Evolutionary conservation across 345 rosid species (phyloP).

Genomic region (Populus nigra): DNA sequence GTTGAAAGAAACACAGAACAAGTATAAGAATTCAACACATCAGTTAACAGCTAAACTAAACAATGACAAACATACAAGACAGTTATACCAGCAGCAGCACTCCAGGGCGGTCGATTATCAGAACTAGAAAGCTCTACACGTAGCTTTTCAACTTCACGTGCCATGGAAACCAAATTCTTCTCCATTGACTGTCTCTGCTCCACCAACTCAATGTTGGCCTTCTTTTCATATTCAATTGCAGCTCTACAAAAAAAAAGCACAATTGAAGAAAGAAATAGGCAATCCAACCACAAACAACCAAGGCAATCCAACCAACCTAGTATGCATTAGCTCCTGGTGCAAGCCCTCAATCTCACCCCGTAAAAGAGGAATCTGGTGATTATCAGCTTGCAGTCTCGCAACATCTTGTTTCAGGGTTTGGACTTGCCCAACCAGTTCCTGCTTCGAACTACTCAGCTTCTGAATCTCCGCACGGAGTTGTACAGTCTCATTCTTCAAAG

Average conservation of each 20-base stretch:
- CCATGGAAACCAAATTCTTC: slow-evolving; percentile 92
- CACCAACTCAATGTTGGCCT: slow-evolving; percentile 82
- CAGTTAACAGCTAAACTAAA: neutral
- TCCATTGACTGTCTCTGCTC: slow-evolving; percentile 95
- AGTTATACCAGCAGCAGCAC: slow-evolving; percentile 46
- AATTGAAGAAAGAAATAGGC: slow-evolving; percentile 2
- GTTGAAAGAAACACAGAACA: neutral
- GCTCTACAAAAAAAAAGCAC: slow-evolving; percentile 37
- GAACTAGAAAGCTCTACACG: slow-evolving; percentile 70
- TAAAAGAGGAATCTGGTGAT: slow-evolving; percentile 65
- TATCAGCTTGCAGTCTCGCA: slow-evolving; percentile 62
- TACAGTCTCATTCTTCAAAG: slow-evolving; percentile 65
- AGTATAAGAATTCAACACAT: neutral
- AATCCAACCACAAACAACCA: slow-evolving; percentile 12
- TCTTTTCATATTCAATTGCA: slow-evolving; percentile 90
- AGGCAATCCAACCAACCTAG: slow-evolving; percentile 46
- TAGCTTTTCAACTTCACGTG: slow-evolving; percentile 94
- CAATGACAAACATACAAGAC: slow-evolving; percentile 10
- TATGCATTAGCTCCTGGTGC: slow-evolving; percentile 85
- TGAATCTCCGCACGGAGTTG: slow-evolving; percentile 71
- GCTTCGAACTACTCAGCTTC: slow-evolving; percentile 62
- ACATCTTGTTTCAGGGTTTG: slow-evolving; percentile 70
- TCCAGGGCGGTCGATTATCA: slow-evolving; percentile 69
- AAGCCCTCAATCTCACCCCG: slow-evolving; percentile 66
- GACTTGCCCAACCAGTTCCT: slow-evolving; percentile 67